Evolutionary conservation across 495 filamentous ascomycete species (phyloP), one percentile per base, ranked within the genome.

Genomic region (Rusavskia elegans): DNA sequence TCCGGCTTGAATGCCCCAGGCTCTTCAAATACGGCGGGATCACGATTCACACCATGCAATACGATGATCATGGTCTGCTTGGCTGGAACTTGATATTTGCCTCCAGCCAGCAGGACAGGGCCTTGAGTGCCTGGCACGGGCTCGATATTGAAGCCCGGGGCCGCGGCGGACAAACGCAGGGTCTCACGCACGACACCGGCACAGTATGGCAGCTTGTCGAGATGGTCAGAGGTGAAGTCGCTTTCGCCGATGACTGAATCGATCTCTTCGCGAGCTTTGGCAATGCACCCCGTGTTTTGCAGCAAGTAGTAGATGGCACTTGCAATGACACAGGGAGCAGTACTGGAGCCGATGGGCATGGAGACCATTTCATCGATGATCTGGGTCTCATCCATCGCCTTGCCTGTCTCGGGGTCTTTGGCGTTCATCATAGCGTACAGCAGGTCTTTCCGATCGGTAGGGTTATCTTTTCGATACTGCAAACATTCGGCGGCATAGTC

Each of bases 131-230:
- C 68, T 17, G 70, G 67, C 45, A 72, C 56, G 13, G 72, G 66
- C 52, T 76, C 71, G 52, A 74, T 71, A 60, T 82, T 82, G 64
- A 85, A 80, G 1, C 71, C 67, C 0, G 82, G 74, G 17, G 84
- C 85, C 3, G 82, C 77, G 3, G 84, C 76, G 19, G 69, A 72
- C 0, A 89, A 65, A 37, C 87, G 79, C 20, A 90, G 66, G 0
- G 85, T 76, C 65, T 94, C 87, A 9, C 83, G 77, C 36, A 92
- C 70, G 49, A 84, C 69, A 37, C 76, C 83, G 29, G 78, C 72
- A 54, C 81, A 65, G 64, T 85, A 89, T 3, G 70, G 65, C 13
- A 89, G 67, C 48, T 78, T 75, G 19, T 74, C 70, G 52, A 90
- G 67, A 59, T 89, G 82, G 11, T 81, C 63, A 35, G 69, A 59